Evolutionary conservation across 805 yeast species (phyloP), one percentile per base, ranked within the genome.

Genomic region (Metschnikowia aberdeeniae): DNA sequence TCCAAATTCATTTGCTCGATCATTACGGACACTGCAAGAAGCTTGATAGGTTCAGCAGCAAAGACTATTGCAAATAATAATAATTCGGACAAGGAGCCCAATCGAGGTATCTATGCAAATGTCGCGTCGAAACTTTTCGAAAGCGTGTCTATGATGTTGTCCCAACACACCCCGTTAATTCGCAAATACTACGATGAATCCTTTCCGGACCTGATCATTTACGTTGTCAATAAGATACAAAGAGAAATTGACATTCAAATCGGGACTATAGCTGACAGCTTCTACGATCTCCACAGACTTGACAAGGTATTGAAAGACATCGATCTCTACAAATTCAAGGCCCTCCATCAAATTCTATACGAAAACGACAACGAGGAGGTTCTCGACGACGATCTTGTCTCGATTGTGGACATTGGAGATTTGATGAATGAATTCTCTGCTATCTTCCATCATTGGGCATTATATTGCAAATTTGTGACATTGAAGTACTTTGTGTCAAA

Each of bases 171-270:
- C 0, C 84, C 82, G 9, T 76, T 93, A 33, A 89, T 93, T 24
- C 77, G 75, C 34, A 74, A 73, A 40, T 84, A 82, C 59, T 93
- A 93, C 59, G 55, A 59, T 5, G 50, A 53, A 3, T 58, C 67
- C 0, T 95, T 92, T 14, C 67, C 68, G 2, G 51, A 66, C 8
- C 81, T 82, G 12, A 81, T 90, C 72, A 66, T 75, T 3, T 74
- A 75, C 29, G 89, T 92, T 8, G 74, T 90, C 54, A 79, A 77
- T 14, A 78, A 78, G 40, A 83, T 93, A 28, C 96, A 92, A 64
- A 71, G 78, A 40, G 99, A 93, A 59, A 83, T 93, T 27, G 99
- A 93, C 59, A 73, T 90, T n/a, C 99, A 93, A 59, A 84, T 92
- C 22, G 95, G 95, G 0, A 70, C 93, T 36, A 86, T 93, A 4